These are phyloP conservation scores for Globisporangium apiculatum DNA, from an alignment of 352 stramenopile genomes.

Conservation along the genomic window DNA sequence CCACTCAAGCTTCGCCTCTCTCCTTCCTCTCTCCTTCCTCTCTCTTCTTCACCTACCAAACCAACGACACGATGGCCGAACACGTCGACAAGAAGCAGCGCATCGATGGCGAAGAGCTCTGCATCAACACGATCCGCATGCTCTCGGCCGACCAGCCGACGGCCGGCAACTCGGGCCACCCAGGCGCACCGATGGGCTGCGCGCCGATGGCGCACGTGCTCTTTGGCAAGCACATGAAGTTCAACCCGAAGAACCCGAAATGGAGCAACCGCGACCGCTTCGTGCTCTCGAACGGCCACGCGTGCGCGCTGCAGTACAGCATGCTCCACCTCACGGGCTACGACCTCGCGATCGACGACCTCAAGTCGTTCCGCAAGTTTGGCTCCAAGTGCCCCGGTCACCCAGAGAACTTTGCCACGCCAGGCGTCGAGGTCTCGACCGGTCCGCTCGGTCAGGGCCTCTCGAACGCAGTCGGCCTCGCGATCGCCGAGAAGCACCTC, in stretches of 20 bases:
- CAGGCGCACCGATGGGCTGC: constrained; percentile 97
- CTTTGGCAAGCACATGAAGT: constrained; percentile 90
- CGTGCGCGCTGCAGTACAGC: constrained; percentile 97
- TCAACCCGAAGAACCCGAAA: constrained; percentile 81
- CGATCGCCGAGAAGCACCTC: constrained; percentile 96
- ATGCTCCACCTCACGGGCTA: constrained; percentile 98
- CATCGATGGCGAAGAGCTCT: constrained; percentile 82
- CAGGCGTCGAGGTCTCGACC: constrained; percentile 95
- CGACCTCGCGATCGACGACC: constrained; percentile 93
- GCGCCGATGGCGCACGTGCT: constrained; percentile 97
- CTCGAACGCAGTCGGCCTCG: constrained; percentile 97
- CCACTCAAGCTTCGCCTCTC: constrained; percentile 22
- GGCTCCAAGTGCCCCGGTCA: constrained; percentile 95
- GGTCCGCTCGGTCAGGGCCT: constrained; percentile 97
- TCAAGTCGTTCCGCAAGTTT: constrained; percentile 96
- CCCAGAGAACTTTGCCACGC: constrained; percentile 95
- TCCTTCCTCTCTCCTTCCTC: constrained; percentile 1
- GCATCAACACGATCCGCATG: constrained; percentile 98
- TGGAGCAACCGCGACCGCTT: constrained; percentile 98
- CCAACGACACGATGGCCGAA: constrained; percentile 40
- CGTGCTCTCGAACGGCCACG: constrained; percentile 98
- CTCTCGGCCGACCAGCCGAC: constrained; percentile 96
- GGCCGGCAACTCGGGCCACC: constrained; percentile 97
- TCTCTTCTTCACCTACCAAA: not conserved
- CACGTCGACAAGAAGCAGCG: constrained; percentile 80